A percentile compares a stretch with the other conserved stretches of the same genome.
Evolutionary conservation across 1,284 basidiomycete species (phyloP).

Genomic region (Tilletia walkeri): DNA sequence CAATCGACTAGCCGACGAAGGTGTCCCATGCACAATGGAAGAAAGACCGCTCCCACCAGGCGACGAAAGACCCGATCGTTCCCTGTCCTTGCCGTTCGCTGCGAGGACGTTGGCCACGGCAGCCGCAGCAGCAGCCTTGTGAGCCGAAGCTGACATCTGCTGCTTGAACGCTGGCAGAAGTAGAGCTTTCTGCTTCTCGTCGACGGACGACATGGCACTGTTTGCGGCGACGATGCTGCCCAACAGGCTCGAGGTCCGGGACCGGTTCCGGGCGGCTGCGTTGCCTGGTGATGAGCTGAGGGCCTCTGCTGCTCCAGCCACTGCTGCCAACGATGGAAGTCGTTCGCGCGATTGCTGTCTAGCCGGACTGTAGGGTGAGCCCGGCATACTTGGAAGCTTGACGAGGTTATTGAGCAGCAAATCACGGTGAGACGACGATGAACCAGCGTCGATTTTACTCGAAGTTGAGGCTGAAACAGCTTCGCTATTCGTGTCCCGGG

Average conservation of each 20-base stretch:
- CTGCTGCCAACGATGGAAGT: slow-evolving; percentile 5
- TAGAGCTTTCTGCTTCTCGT: slow-evolving; percentile 18
- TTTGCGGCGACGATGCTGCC: slow-evolving; percentile 1
- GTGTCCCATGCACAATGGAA: not conserved
- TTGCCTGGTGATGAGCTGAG: not conserved
- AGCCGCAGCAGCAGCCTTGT: slow-evolving; percentile 9
- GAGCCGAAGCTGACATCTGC: slow-evolving; percentile 9
- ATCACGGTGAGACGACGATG: not conserved
- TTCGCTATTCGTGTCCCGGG: not conserved
- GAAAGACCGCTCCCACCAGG: not conserved
- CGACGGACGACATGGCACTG: slow-evolving; percentile 14
- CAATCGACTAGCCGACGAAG: not conserved
- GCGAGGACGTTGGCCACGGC: slow-evolving; percentile 4
- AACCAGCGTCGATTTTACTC: not conserved
- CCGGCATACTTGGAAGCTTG: not conserved
- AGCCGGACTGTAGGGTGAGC: not conserved
- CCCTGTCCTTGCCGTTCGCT: not conserved
- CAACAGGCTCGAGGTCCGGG: slow-evolving; percentile 9
- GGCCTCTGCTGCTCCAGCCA: slow-evolving; percentile 1
- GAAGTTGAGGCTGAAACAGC: not conserved
- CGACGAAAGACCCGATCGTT: not conserved
- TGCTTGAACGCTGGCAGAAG: slow-evolving; percentile 18
- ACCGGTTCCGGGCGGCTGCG: not conserved
- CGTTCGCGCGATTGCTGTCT: not conserved
- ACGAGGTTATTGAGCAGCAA: not conserved